Base-by-base conservation (phyloP, 1,284 basidiomycete genomes). In the Ceratobasidium sp. region DNA sequence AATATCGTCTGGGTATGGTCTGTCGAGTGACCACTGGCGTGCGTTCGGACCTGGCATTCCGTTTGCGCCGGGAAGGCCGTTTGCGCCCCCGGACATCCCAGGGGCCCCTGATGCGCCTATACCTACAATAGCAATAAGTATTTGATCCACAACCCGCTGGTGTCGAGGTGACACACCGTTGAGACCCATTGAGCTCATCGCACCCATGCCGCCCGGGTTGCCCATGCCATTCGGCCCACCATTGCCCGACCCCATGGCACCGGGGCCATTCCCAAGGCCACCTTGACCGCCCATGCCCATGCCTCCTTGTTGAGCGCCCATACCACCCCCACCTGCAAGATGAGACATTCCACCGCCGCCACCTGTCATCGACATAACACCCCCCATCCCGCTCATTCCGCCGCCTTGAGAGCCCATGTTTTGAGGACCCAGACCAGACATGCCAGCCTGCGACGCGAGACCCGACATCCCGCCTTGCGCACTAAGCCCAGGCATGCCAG, bases 161-260 rank as follows among this genome's bases (percentile, higher is more conserved):
- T 58, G 56, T 54, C 53, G 29, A 54, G 43, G 43, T 43, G 22
- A 51, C 63, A 31, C 48, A 68, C 65, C 65, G 37, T 56, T 68
- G 34, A 68, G 65, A n/a, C 22, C 37, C 65, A 68, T 68, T 1
- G 63, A 65, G 13, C 41, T 22, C 65, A 68, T 68, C 2, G 51
- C 51, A 16, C 31, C 31, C 51, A 68, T 68, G 6, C 65, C 65
- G 27, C 65, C 65, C 24, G 65, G 27, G 39, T 29, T 31, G 39
- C 59, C 39, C 59, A 62, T 53, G 2, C 61, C 29, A 46, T 22
- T 43, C 39, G 61, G 61, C 11, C 61, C 64, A 22, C 64, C 64
- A 7, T 24, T 43, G 19, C 65, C 65, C 37, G 53, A 34, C 9
- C 65, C 65, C 65, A 56, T 56, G 65, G 22, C 46, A n/a, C 49